Percentiles rank a stretch among this genome's conserved stretches.
Conservation (phyloP, 495 filamentous ascomycete species). For the Pseudoneurospora amorphoporcata region DNA sequence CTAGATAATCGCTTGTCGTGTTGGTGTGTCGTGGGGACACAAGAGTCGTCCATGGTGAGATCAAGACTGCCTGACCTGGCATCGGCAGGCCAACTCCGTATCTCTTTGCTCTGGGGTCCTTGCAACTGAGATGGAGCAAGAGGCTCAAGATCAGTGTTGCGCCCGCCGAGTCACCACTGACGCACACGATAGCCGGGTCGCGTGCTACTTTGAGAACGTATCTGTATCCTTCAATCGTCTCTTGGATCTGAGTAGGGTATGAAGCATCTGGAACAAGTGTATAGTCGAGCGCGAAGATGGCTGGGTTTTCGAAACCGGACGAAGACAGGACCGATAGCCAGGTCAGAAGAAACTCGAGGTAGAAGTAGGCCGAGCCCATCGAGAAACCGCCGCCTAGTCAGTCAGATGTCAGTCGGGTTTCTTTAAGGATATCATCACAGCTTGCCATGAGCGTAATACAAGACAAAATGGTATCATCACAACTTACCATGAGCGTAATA, state of each 20-base stretch:
- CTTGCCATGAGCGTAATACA: too few species aligned
- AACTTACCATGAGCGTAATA: conserved; percentile 62
- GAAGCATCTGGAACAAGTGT: conserved; percentile 62
- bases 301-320: conserved; percentile 57
- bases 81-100: conserved; percentile 13
- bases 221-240: conserved; percentile 55
- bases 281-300: conserved; percentile 70
- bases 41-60: conserved; percentile 53
- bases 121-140: conserved; percentile 45
- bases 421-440: neutral
- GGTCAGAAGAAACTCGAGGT: conserved; percentile 65
- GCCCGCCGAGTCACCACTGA: conserved; percentile 67
- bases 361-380: conserved; percentile 70
- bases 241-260: conserved; percentile 58
- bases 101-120: conserved; percentile 13
- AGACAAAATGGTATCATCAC: neutral
- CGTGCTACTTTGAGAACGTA: conserved; percentile 45
- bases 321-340: conserved; percentile 49
- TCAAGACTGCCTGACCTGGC: conserved; percentile 43
- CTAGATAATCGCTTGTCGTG: conserved; percentile 53
- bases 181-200: conserved; percentile 47
- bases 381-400: conserved; percentile 57
- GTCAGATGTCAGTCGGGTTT: neutral
- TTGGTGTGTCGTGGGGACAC: conserved; percentile 44
- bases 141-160: conserved; percentile 57